These are phyloP conservation scores for Neophaeococcomyces aloes DNA, from an alignment of 2,329 filamentous ascomycete genomes.

Conservation along the genomic window DNA sequence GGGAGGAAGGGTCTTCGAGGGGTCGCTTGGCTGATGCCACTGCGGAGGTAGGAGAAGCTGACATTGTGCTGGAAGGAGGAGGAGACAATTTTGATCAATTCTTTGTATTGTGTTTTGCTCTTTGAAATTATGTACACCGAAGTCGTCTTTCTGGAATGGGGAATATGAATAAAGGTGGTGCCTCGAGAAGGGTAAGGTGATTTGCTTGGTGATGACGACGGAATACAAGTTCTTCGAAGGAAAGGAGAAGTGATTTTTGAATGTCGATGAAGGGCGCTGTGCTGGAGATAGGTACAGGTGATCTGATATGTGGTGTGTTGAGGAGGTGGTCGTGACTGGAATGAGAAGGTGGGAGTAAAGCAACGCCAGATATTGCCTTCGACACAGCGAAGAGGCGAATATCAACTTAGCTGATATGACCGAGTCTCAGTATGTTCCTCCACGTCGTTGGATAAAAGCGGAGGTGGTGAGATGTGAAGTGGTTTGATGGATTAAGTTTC, in stretches of 20 bases:
- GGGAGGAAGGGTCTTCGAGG: constrained; percentile 92
- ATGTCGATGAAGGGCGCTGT: constrained; percentile 14
- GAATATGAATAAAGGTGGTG: constrained; percentile 43
- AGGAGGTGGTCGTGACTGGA: constrained; percentile 13
- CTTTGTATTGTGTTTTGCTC: constrained; percentile 46
- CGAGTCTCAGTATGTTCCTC: background rate
- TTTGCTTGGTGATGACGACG: constrained; percentile 20
- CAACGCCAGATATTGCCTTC: constrained; percentile 18
- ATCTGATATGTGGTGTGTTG: constrained; percentile 14
- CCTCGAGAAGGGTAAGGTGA: constrained; percentile 25
- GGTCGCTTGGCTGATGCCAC: constrained; percentile 64
- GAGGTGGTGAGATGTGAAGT: too few species aligned
- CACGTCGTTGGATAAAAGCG: too few species aligned
- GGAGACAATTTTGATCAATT: constrained; percentile 32
- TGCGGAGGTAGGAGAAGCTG: constrained; percentile 48
- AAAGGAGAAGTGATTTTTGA: constrained; percentile 1
- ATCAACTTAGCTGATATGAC: constrained; percentile 19
- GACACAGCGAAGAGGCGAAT: constrained; percentile 13
- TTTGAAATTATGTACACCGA: constrained; percentile 67
- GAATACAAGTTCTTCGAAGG: constrained; percentile 4
- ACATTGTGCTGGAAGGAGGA: constrained; percentile 50
- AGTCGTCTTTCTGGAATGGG: constrained; percentile 84
- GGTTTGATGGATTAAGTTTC: too few species aligned
- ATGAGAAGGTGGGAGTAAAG: constrained; percentile 16
- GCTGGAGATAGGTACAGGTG: constrained; percentile 13